Evolutionary conservation across 345 rosid genomes (phyloP).

Genomic region (Populus tremula): DNA sequence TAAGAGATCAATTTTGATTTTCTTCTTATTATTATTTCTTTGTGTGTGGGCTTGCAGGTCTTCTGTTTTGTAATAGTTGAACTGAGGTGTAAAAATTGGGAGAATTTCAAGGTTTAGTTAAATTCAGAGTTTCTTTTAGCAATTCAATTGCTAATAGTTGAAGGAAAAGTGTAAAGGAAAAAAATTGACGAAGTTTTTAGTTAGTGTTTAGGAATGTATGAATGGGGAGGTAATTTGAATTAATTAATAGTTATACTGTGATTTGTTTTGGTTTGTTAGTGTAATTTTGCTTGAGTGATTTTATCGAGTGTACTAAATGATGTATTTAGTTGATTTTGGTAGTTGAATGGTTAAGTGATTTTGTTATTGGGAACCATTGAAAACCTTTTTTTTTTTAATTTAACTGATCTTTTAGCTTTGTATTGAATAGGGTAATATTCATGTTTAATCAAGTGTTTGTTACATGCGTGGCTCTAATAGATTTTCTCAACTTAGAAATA

Average conservation of each 20-base stretch:
- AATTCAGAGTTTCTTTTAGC: not conserved
- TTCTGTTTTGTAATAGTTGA: not conserved
- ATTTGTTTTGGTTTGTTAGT: not conserved
- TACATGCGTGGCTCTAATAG: not conserved
- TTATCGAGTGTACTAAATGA: not conserved
- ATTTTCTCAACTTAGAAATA: not conserved
- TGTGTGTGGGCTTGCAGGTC: not conserved
- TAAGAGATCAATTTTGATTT: too few species aligned
- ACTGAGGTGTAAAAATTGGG: not conserved
- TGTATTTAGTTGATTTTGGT: not conserved
- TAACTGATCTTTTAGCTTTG: too few species aligned
- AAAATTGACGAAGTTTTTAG: not conserved
- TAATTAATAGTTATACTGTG: not conserved
- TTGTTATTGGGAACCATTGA: not conserved
- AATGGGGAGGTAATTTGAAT: not conserved
- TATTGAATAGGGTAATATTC: too few species aligned
- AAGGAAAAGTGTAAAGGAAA: not conserved
- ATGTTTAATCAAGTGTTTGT: not conserved
- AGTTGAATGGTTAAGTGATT: not conserved
- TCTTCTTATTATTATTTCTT: not conserved
- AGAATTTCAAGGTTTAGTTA: not conserved
- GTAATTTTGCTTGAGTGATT: not conserved
- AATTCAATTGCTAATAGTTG: not conserved
- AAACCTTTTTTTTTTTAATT: too few species aligned
- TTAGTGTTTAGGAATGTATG: not conserved